Base-by-base conservation (phyloP, 2,329 filamentous ascomycete species). In the Gnomoniopsis sp. region DNA sequence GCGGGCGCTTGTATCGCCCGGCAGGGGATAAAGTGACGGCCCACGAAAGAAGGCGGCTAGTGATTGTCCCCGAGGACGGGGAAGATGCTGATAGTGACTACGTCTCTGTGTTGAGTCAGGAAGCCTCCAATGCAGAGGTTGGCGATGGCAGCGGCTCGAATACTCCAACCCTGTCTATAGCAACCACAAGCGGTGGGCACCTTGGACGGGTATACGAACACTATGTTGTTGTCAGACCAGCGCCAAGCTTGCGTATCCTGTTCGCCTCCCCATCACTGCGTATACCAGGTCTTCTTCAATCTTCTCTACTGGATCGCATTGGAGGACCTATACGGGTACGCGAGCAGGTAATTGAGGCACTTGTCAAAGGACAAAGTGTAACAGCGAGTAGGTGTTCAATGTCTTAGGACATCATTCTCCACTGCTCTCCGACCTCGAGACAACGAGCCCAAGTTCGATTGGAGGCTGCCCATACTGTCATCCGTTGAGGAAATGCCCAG, bases 211-310 rank as follows among this genome's bases (percentile, higher is more conserved):
- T 77, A 26, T 82, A 79, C 64, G 75, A 82, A 62, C 71, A 86
- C 65, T 88, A 87, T 65, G 75, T 88, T 10, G 79, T 88, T 19
- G 80, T 88, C 6, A 78, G 87, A 3, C 88, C 88, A 0, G 84
- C 83, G 62, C 87, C 88, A 0, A 86, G 78, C 48, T 75, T 90
- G 0, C 80, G 83, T 0, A 84, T 90, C 50, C 79, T 89, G 1
- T 90, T 90, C 68, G 87, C 87, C 2, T 88, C 85, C 1, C 87
- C 87, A 0, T 82, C 83, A 1, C 78, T 90, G 34, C 82, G 87
- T 2, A 81, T 89, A 0, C 87, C 87, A 0, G 87, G 87, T 0
- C 87, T 90, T 49, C 73, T 90, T 0, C 85, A 88, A 66, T 82
- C 81, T 2, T 79, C 77, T 1, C 81, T 85, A 63, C 75, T 85